Conservation (phyloP, 495 filamentous ascomycete genomes). For the Neohortaea acidophila region DNA sequence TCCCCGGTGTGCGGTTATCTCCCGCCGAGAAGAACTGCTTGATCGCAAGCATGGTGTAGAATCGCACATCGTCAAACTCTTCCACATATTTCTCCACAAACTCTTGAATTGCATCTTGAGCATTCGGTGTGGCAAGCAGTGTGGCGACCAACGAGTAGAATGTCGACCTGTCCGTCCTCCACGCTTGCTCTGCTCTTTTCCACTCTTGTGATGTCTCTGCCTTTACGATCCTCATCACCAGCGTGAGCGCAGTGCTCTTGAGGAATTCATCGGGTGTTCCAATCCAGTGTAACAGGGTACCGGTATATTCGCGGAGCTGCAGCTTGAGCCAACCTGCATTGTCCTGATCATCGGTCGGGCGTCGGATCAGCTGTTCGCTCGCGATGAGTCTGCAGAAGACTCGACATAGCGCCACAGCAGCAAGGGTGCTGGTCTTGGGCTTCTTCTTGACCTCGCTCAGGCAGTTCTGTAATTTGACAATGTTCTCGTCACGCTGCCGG, state of each 20-base stretch:
- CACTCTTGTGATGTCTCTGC: conserved; percentile 50
- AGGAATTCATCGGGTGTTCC: conserved; percentile 13
- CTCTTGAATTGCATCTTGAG: conserved; percentile 44
- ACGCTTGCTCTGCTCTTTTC: conserved; percentile 44
- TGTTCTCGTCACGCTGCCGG: conserved; percentile 84
- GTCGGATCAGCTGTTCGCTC: conserved; percentile 51
- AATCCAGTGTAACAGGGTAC: conserved; percentile 17
- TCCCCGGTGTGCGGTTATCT: neutral
- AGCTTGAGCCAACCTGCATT: conserved; percentile 68
- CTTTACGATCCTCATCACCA: conserved; percentile 73
- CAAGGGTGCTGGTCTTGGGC: conserved; percentile 34
- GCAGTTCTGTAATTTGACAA: conserved; percentile 52
- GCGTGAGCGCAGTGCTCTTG: conserved; percentile 48
- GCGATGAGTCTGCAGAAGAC: conserved; percentile 77
- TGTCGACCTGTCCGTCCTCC: conserved; percentile 37
- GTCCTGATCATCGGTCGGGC: conserved; percentile 47
- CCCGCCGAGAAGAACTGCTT: conserved; percentile 22
- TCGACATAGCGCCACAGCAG: conserved; percentile 68
- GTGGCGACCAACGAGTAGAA: conserved; percentile 48
- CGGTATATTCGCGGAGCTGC: conserved; percentile 48
- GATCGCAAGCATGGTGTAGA: conserved; percentile 56
- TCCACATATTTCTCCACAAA: conserved; percentile 65
- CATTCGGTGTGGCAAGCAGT: conserved; percentile 42
- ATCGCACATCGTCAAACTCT: conserved; percentile 70
- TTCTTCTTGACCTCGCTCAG: conserved; percentile 34